Percentiles rank a stretch among this genome's conserved stretches.
Evolutionary conservation across 306 rosid species (phyloP).

Genomic region (Cicer pinnatifidum): DNA sequence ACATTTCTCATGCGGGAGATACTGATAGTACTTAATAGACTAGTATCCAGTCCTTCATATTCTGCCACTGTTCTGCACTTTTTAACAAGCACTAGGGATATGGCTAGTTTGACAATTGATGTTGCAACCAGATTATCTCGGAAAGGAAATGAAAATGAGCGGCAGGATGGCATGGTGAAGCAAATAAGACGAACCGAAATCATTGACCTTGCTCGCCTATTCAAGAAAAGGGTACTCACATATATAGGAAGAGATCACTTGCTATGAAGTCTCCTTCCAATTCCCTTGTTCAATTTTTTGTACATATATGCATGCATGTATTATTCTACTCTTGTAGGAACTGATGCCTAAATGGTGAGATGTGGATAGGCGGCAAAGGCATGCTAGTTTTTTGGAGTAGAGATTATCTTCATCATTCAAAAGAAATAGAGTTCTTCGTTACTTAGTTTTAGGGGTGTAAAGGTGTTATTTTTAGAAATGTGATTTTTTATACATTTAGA

Average conservation of each 20-base stretch:
- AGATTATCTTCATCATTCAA: not conserved
- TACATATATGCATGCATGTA: constrained; percentile 36
- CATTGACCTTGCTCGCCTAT: constrained; percentile 65
- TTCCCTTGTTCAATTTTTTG: constrained; percentile 15
- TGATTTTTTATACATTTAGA: not conserved
- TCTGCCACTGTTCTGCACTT: constrained; percentile 59
- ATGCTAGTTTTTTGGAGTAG: constrained; percentile 19
- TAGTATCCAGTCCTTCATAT: constrained; percentile 71
- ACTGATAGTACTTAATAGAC: constrained; percentile 80
- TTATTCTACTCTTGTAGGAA: constrained; percentile 29
- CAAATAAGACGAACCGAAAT: constrained; percentile 70
- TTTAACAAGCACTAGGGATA: constrained; percentile 65
- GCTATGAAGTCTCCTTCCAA: constrained; percentile 24
- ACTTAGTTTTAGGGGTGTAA: constrained; percentile 1
- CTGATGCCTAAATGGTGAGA: constrained; percentile 4
- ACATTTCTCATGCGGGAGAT: constrained; percentile 86
- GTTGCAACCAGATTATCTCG: constrained; percentile 69
- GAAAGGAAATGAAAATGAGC: constrained; percentile 46
- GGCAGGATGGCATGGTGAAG: constrained; percentile 51
- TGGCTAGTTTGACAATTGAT: constrained; percentile 73
- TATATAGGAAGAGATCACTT: constrained; percentile 65
- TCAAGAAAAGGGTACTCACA: constrained; percentile 69
- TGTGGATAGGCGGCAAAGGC: constrained; percentile 36
- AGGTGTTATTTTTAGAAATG: not conserved
- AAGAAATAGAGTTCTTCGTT: not conserved